Conservation (phyloP, 768 basidiomycete species). For the Boletus subcaerulescens region DNA sequence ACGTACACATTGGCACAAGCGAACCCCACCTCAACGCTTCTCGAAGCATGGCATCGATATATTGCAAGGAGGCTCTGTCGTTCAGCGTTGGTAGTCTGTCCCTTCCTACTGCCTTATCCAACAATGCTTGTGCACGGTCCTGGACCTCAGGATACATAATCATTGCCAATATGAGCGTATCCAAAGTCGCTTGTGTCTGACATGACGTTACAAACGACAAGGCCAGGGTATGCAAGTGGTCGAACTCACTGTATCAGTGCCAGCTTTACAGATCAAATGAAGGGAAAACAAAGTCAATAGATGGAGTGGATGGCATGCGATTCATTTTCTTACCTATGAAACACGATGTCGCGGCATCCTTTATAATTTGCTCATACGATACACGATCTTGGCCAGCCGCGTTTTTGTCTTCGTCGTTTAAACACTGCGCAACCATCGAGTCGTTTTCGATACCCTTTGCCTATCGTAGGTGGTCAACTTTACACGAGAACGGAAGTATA, state of each 20-base stretch:
- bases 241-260: conserved; percentile 14
- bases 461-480: conserved; percentile 6
- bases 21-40: conserved; percentile 24
- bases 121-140: conserved; percentile 15
- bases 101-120: conserved; percentile 20
- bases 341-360: conserved; percentile 15
- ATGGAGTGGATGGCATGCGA: background rate
- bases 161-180: conserved; percentile 18
- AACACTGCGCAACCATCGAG: conserved; percentile 22
- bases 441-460: conserved; percentile 17
- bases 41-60: conserved; percentile 21
- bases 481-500: background rate
- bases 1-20: conserved; percentile 20
- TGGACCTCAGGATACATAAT: conserved; percentile 24
- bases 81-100: conserved; percentile 14
- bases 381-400: background rate
- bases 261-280: conserved; percentile 5
- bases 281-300: background rate
- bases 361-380: conserved; percentile 17
- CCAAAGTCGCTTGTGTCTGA: conserved; percentile 16
- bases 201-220: background rate
- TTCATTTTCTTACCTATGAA: conserved; percentile 19
- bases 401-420: conserved; percentile 7
- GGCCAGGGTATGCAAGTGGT: background rate
- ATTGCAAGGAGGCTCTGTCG: conserved; percentile 18